Evolutionary conservation across 2,329 filamentous ascomycete genomes (phyloP).

Genomic region (Aureobasidium sp.): DNA sequence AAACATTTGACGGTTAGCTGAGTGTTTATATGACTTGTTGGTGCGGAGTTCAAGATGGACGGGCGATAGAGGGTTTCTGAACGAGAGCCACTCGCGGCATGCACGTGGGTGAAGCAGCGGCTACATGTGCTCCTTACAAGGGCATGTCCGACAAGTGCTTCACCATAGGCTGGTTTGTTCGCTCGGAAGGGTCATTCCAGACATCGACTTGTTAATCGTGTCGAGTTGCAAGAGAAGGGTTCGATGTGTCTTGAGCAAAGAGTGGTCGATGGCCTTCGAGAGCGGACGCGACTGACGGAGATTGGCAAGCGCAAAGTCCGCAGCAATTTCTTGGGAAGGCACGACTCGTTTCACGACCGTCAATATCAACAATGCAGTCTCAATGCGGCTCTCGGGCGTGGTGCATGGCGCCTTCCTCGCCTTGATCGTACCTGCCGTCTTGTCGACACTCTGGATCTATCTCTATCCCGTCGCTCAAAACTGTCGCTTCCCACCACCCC

Average conservation of each 20-base stretch:
- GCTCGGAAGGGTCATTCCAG: neutral
- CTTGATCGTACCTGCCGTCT: constrained; percentile 59
- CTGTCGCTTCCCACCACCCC: constrained; percentile 71
- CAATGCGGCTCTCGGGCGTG: constrained; percentile 45
- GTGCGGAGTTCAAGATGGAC: neutral
- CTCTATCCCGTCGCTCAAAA: constrained; percentile 73
- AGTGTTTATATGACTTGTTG: neutral
- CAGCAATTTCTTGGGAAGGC: constrained; percentile 2
- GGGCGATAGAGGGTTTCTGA: neutral
- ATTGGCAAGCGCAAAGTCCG: constrained; percentile 5
- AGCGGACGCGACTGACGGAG: neutral
- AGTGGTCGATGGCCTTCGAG: neutral
- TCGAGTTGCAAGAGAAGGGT: neutral
- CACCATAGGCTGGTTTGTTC: neutral
- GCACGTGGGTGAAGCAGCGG: neutral
- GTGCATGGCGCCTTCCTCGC: constrained; percentile 41
- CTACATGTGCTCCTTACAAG: neutral
- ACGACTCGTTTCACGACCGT: neutral
- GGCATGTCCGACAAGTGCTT: neutral
- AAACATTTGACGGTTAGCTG: neutral
- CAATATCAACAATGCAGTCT: constrained; percentile 18
- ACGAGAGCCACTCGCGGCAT: constrained; percentile 10
- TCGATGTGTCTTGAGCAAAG: neutral
- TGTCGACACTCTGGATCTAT: constrained; percentile 73
- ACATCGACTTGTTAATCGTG: neutral